These are phyloP conservation scores for Halophytophthora batemanensis DNA, from an alignment of 352 stramenopile genomes.

Conservation along the genomic window DNA sequence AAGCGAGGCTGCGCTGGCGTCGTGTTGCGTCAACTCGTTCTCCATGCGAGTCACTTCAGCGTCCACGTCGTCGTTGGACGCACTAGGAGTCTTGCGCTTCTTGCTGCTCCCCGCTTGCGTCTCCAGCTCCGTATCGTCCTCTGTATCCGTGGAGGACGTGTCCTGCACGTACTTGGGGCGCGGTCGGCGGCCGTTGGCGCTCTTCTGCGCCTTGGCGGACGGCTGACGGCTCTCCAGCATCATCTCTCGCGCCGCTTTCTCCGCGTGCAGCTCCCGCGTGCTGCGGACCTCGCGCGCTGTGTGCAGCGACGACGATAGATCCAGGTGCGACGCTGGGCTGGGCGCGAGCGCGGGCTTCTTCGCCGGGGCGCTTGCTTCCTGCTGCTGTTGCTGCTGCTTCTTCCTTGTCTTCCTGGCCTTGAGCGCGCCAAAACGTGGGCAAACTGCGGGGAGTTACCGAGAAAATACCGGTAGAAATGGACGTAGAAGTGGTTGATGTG, in stretches of 20 bases:
- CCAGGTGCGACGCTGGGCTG: too few relatives aligned
- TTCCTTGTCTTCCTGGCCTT: not conserved
- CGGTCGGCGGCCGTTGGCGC: slow-evolving; percentile 5
- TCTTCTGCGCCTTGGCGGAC: slow-evolving; percentile 27
- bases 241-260: slow-evolving; percentile 1
- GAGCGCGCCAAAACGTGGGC: too few relatives aligned
- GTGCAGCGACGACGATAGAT: too few relatives aligned
- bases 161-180: not conserved
- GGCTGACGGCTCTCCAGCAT: slow-evolving; percentile 16
- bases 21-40: slow-evolving; percentile 3
- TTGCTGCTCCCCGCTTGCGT: too few relatives aligned
- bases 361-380: too few relatives aligned
- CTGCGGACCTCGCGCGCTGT: too few relatives aligned
- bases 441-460: too few relatives aligned
- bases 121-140: slow-evolving; percentile 29
- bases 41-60: slow-evolving; percentile 21
- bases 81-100: slow-evolving; percentile 7
- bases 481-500: too few relatives aligned
- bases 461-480: too few relatives aligned
- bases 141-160: slow-evolving; percentile 27
- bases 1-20: slow-evolving; percentile 7
- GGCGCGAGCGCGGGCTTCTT: too few relatives aligned
- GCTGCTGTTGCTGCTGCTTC: slow-evolving; percentile 1
- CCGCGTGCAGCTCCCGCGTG: too few relatives aligned
- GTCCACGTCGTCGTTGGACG: slow-evolving; percentile 4